Base-by-base conservation (phyloP, 2,329 filamentous ascomycete species). In the Akanthomyces lecanii region DNA sequence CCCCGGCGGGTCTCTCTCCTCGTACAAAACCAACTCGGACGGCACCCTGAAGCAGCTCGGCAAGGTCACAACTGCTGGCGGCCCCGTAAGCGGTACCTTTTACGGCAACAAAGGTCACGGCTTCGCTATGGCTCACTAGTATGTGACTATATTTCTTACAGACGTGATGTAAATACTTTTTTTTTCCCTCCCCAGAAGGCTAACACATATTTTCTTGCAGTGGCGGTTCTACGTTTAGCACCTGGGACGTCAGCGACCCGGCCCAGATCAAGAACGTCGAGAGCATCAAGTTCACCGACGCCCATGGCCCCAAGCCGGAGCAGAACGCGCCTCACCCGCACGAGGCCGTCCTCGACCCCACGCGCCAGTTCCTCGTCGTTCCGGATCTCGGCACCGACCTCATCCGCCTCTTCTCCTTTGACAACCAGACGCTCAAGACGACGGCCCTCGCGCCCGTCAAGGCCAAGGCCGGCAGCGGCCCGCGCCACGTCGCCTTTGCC, bases 341-440 rank as follows among this genome's bases (percentile, higher is more conserved):
- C 73, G 76, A 88, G 70, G 81, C 83, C n/a, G 71, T 89, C 58
- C 71, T 88, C 40, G 88, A 91, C 70, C 88, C 88, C 7, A 88
- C 84, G 2, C 83, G 82, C 6, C 69, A 78, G n/a, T 91, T 83
- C 72, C 68, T 90, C 33, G 69, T 90, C 10, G 81, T 86, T 10
- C 87, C 88, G 1, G 89, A 91, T 67, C 79, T 92, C 5, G 85
- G 88, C 47, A 79, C 82, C 63, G 89, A 91, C 68, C 69, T 85
- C 7, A 73, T 90, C 54, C 85, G 83, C 66, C 74, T 77, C 63
- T 90, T 84, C 71, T 70, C 75, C 61, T 78, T 88, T 68, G 62
- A 62, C 56, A 56, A 56, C 10, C 74, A 84, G 66, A 78, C 79
- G 52, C 70, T 75, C 7, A 77, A 80, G 38, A 75, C 84, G 8